A percentile compares a stretch with the other conserved stretches of the same genome.
Conservation (phyloP, 495 filamentous ascomycete genomes). For the Glonium stellatum region DNA sequence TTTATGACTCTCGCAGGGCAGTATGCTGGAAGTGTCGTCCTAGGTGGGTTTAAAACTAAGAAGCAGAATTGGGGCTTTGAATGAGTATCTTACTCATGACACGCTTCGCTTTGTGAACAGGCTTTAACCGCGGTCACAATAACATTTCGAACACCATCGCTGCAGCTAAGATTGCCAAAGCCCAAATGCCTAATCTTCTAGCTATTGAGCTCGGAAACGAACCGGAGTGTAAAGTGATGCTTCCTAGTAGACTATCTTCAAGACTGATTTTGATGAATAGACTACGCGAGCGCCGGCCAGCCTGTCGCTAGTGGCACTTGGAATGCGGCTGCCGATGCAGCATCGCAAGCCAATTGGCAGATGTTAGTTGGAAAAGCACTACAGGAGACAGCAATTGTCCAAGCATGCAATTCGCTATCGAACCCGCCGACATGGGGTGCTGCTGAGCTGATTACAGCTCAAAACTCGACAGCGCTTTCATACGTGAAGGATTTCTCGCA, state of each 20-base stretch:
- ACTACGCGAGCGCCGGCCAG: slow-evolving; percentile 29
- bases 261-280: slow-evolving; percentile 11
- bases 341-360: slow-evolving; percentile 51
- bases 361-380: slow-evolving; percentile 46
- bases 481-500: slow-evolving; percentile 51
- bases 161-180: slow-evolving; percentile 45
- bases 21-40: slow-evolving; percentile 48
- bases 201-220: slow-evolving; percentile 58
- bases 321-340: slow-evolving; percentile 47
- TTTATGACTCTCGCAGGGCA: slow-evolving; percentile 48
- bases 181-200: slow-evolving; percentile 44
- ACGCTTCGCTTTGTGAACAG: no score
- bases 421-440: slow-evolving; percentile 47
- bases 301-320: slow-evolving; percentile 50
- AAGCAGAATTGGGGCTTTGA: no score
- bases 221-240: slow-evolving; percentile 44
- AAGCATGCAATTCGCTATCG: slow-evolving; percentile 53
- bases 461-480: slow-evolving; percentile 43
- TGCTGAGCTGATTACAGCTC: slow-evolving; percentile 38
- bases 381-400: slow-evolving; percentile 39
- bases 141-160: slow-evolving; percentile 50
- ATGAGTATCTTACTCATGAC: no score
- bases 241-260: no score
- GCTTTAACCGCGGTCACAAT: slow-evolving; percentile 50
- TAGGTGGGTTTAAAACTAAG: slow-evolving; percentile 32